Percentiles rank a stretch among this genome's conserved stretches.
phyloP scores from a whole-genome alignment of 306 rosid genomes.

The Vigna trinervia region DNA sequence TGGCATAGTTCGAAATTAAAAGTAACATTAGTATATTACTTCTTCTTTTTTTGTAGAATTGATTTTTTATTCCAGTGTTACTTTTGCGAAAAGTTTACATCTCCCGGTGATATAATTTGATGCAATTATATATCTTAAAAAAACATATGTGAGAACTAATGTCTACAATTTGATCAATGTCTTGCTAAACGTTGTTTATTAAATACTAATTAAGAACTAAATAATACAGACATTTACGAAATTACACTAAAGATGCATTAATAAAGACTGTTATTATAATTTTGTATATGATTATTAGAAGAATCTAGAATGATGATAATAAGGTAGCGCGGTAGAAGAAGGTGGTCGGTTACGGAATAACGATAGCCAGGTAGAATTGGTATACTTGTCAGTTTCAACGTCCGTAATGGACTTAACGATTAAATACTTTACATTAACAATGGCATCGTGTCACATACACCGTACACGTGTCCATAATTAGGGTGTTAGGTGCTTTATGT shows the following conservation, averaged over 20 bases:
- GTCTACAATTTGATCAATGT: too few species aligned
- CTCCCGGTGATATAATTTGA: too few species aligned
- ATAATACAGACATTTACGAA: too few species aligned
- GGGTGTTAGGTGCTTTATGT: slow-evolving; percentile 9
- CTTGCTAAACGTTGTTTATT: too few species aligned
- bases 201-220: too few species aligned
- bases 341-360: slow-evolving; percentile 40
- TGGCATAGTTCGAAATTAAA: not conserved
- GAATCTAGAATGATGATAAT: slow-evolving; percentile 49
- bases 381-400: slow-evolving; percentile 35
- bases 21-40: not conserved
- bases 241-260: too few species aligned
- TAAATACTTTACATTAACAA: not conserved
- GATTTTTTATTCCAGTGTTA: not conserved
- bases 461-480: slow-evolving; percentile 43
- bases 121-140: too few species aligned
- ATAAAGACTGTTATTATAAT: too few species aligned
- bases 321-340: not conserved
- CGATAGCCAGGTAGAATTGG: not conserved
- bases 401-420: not conserved
- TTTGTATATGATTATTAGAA: not conserved
- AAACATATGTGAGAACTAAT: too few species aligned
- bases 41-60: too few species aligned
- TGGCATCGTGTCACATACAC: not conserved
- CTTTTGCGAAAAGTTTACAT: not conserved